phyloP scores from a whole-genome alignment of 2,329 filamentous ascomycete genomes.

The Alternaria sp. region DNA sequence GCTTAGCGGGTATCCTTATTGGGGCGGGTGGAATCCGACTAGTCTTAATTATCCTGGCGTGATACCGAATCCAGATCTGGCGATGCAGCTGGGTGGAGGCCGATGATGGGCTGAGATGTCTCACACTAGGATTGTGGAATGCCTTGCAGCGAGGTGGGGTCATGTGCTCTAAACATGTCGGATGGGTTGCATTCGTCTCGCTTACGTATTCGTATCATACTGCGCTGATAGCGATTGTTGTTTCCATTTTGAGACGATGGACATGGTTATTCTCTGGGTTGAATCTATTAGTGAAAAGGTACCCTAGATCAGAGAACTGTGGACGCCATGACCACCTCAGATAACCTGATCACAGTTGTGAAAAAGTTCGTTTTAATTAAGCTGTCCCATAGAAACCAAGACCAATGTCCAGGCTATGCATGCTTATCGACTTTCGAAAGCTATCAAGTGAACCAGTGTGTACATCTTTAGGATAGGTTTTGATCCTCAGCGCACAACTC shows the following conservation, averaged over 20 bases:
- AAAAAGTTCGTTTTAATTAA: too few relatives aligned
- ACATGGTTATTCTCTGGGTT: not conserved
- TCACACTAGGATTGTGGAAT: not conserved
- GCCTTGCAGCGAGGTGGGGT: conserved; percentile 8
- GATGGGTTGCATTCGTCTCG: not conserved
- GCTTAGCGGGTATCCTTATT: conserved; percentile 13
- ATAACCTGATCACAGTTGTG: too few relatives aligned
- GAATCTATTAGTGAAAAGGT: not conserved
- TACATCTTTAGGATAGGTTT: too few relatives aligned
- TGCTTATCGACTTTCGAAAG: too few relatives aligned
- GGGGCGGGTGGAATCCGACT: conserved; percentile 6
- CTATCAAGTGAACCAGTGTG: too few relatives aligned
- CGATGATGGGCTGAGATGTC: conserved; percentile 5
- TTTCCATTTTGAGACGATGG: not conserved
- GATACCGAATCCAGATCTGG: not conserved
- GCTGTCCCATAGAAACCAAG: too few relatives aligned
- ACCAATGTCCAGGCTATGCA: too few relatives aligned
- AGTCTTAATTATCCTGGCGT: conserved; percentile 7
- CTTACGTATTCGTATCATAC: not conserved
- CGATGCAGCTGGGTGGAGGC: conserved; percentile 7
- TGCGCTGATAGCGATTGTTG: not conserved
- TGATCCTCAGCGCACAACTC: too few relatives aligned
- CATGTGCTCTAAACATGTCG: conserved; percentile 2
- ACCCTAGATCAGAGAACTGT: not conserved
- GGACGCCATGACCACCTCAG: not conserved